phyloP scores from a whole-genome alignment of 2,329 filamentous ascomycete species.

The Tolypocladium ophioglossoides region DNA sequence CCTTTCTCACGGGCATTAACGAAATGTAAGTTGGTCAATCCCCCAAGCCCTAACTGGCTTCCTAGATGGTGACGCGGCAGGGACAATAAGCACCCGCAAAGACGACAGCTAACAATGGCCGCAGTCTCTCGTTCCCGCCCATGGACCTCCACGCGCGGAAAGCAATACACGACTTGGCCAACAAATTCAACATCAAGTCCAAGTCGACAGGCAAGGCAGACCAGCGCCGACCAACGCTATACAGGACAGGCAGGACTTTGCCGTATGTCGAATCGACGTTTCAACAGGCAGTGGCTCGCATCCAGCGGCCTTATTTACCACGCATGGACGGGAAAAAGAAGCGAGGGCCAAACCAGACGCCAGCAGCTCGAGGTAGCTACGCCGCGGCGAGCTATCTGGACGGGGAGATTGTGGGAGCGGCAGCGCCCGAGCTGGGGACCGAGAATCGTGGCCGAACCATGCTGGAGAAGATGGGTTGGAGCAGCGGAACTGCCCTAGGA shows the following conservation, averaged over 20 bases:
- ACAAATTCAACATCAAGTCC: constrained; percentile 67
- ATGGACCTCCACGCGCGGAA: constrained; percentile 74
- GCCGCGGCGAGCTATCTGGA: constrained; percentile 50
- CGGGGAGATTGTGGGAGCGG: constrained; percentile 78
- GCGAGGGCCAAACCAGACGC: constrained; percentile 17
- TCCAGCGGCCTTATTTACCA: constrained; percentile 44
- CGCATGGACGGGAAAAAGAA: constrained; percentile 33
- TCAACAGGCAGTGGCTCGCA: constrained; percentile 32
- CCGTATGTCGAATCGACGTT: constrained; percentile 48
- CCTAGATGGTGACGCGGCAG: neutral
- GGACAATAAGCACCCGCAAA: neutral
- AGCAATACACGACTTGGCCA: constrained; percentile 68
- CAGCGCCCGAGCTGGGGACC: constrained; percentile 70
- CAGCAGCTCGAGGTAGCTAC: constrained; percentile 10
- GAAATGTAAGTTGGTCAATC: constrained; percentile 43
- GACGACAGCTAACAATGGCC: constrained; percentile 4
- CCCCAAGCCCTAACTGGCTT: neutral
- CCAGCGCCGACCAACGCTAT: constrained; percentile 65
- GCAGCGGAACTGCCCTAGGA: constrained; percentile 73
- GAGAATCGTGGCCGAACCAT: constrained; percentile 79
- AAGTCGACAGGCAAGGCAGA: constrained; percentile 69
- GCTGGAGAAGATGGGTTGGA: constrained; percentile 98
- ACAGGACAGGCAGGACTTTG: constrained; percentile 59
- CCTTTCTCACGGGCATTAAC: constrained; percentile 55
- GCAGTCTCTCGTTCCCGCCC: constrained; percentile 64